These are phyloP conservation scores for Tylopilus sp. DNA, from an alignment of 1,284 basidiomycete species.

Conservation along the genomic window DNA sequence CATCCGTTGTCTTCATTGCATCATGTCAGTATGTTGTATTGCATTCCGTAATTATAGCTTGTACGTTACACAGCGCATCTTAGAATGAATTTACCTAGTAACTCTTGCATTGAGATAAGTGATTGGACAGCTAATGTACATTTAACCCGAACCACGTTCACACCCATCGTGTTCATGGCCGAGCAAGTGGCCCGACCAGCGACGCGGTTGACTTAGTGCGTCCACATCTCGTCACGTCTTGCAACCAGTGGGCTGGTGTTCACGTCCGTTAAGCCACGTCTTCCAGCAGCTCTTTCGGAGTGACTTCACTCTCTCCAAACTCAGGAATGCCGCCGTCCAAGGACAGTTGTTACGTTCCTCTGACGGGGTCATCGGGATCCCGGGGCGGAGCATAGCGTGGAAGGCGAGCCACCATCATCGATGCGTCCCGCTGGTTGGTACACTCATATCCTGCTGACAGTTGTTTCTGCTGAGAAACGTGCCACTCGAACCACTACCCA, in stretches of 20 bases:
- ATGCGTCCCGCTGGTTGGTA: constrained; percentile 1
- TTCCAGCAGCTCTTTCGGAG: constrained; percentile 60
- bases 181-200: constrained; percentile 27
- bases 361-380: constrained; percentile 42
- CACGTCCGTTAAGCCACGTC: constrained; percentile 41
- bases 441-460: constrained; percentile 34
- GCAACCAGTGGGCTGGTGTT: neutral
- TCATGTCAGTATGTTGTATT: constrained; percentile 31
- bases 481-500: constrained; percentile 49
- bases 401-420: constrained; percentile 47
- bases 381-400: constrained; percentile 73
- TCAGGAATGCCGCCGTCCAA: constrained; percentile 59
- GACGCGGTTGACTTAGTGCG: constrained; percentile 23
- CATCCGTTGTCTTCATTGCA: constrained; percentile 25
- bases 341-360: constrained; percentile 50
- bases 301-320: constrained; percentile 51
- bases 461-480: constrained; percentile 57
- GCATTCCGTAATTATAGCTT: constrained; percentile 31
- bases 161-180: constrained; percentile 15
- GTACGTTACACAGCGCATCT: constrained; percentile 34
- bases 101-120: neutral
- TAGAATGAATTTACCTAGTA: constrained; percentile 25
- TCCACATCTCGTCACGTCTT: constrained; percentile 1
- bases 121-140: neutral
- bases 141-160: neutral